Conservation (phyloP, 805 yeast species). For the Starmerella tilneyi region DNA sequence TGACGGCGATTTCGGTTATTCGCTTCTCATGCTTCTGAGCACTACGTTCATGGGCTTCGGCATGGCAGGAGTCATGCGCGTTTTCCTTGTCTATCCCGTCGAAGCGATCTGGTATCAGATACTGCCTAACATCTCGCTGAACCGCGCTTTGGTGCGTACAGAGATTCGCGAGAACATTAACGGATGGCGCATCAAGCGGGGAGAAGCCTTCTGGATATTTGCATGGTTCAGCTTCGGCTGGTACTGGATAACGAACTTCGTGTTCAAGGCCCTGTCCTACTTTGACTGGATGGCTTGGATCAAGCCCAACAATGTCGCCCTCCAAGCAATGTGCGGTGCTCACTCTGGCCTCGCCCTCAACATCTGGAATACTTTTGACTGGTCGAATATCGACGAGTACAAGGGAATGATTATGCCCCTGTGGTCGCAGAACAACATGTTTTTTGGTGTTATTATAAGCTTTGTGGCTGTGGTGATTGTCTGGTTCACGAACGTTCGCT, state of each 20-base stretch:
- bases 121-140: conserved; percentile 40
- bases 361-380: conserved; percentile 44
- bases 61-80: conserved; percentile 53
- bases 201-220: conserved; percentile 38
- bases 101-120: conserved; percentile 39
- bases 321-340: conserved; percentile 42
- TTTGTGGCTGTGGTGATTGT: conserved; percentile 28
- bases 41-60: conserved; percentile 57
- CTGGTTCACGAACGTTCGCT: conserved; percentile 40
- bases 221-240: conserved; percentile 42
- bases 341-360: conserved; percentile 42
- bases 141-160: conserved; percentile 37
- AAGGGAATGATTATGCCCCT: conserved; percentile 36
- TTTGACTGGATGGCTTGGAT: conserved; percentile 59
- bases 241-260: conserved; percentile 58
- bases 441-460: conserved; percentile 34
- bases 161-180: conserved; percentile 39
- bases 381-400: conserved; percentile 31
- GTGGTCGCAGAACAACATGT: conserved; percentile 24
- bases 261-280: conserved; percentile 50
- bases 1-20: conserved; percentile 37
- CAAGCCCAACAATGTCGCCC: conserved; percentile 39
- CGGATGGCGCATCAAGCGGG: conserved; percentile 51
- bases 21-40: conserved; percentile 41
- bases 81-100: conserved; percentile 44